Evolutionary conservation across 2,329 filamentous ascomycete genomes (phyloP).

Genomic region (Blastomyces silverae): DNA sequence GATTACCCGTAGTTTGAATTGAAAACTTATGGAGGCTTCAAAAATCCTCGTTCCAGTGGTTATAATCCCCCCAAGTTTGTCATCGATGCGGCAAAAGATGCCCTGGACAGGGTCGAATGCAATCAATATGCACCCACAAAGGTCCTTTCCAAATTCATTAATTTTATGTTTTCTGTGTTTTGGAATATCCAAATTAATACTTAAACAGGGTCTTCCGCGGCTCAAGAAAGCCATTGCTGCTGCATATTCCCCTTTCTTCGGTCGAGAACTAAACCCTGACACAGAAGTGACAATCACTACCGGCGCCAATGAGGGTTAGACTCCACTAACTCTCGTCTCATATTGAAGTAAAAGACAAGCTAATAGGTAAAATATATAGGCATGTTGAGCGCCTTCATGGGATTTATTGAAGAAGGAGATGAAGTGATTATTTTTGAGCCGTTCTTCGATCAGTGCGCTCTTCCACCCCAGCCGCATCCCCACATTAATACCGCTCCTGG

Average conservation of each 20-base stretch:
- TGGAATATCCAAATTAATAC: neutral
- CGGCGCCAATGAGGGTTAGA: slow-evolving; percentile 45
- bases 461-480: slow-evolving; percentile 39
- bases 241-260: slow-evolving; percentile 86
- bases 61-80: slow-evolving; percentile 94
- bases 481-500: neutral
- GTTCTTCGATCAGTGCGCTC: slow-evolving; percentile 83
- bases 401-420: slow-evolving; percentile 85
- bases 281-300: slow-evolving; percentile 94
- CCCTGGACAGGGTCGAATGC: slow-evolving; percentile 85
- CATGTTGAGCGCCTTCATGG: slow-evolving; percentile 98
- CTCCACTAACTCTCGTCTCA: neutral
- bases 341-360: neutral
- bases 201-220: slow-evolving; percentile 64
- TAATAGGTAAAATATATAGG: slow-evolving; percentile 38
- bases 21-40: neutral
- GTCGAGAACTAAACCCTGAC: slow-evolving; percentile 71
- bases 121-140: slow-evolving; percentile 98
- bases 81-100: slow-evolving; percentile 80
- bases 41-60: slow-evolving; percentile 43
- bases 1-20: slow-evolving; percentile 8
- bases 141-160: slow-evolving; percentile 35
- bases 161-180: slow-evolving; percentile 10
- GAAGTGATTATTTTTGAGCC: slow-evolving; percentile 98
- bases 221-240: slow-evolving; percentile 89